Conservation (phyloP, 1,284 basidiomycete species). For the Puccinia polysora region DNA sequence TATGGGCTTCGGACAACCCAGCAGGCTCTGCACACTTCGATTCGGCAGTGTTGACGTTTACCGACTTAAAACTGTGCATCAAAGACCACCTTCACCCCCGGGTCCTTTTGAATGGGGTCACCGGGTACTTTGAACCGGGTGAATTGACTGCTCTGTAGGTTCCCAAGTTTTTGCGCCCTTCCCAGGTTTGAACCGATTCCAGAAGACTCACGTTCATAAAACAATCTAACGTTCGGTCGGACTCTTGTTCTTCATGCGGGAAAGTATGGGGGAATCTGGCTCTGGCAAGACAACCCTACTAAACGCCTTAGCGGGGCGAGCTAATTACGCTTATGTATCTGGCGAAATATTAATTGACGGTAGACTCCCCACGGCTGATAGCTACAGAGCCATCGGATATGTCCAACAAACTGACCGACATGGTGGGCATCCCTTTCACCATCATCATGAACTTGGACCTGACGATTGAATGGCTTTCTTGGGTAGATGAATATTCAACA, state of each 20-base stretch:
- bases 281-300: constrained; percentile 38
- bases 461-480: neutral
- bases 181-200: too few relatives aligned
- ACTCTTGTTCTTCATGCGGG: too few relatives aligned
- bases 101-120: constrained; percentile 28
- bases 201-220: too few relatives aligned
- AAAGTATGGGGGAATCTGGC: constrained; percentile 43
- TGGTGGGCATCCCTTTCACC: constrained; percentile 5
- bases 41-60: constrained; percentile 35
- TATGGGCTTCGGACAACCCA: too few relatives aligned
- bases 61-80: constrained; percentile 23
- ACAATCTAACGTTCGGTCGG: too few relatives aligned
- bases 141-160: constrained; percentile 44
- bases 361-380: constrained; percentile 19
- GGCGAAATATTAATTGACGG: constrained; percentile 40
- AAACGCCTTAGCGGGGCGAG: constrained; percentile 32
- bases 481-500: constrained; percentile 29
- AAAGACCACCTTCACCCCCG: neutral
- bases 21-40: constrained; percentile 20
- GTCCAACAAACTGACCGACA: constrained; percentile 39
- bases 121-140: constrained; percentile 38
- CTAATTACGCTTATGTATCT: constrained; percentile 12
- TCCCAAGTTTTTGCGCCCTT: too few relatives aligned
- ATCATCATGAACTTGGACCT: neutral
- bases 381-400: constrained; percentile 38